These are phyloP conservation scores for Ceratobasidium sp. DNA, from an alignment of 1,284 basidiomycete genomes.

Conservation along the genomic window DNA sequence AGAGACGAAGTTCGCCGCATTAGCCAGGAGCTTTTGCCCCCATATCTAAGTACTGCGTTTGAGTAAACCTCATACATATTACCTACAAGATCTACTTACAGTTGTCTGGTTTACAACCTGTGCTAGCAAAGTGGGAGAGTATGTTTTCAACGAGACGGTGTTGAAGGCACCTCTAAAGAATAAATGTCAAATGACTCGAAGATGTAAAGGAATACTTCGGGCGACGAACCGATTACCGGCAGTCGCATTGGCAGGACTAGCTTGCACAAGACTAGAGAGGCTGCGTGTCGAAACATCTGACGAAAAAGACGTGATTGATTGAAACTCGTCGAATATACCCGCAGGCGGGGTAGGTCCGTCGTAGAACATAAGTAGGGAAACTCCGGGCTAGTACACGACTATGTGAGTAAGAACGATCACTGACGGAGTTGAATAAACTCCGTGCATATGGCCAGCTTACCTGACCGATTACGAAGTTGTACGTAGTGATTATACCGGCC, in stretches of 20 bases:
- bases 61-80: constrained; percentile 16
- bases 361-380: no score
- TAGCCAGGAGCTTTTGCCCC: constrained; percentile 49
- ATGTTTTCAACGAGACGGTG: constrained; percentile 57
- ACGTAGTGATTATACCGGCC: no score
- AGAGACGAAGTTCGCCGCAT: constrained; percentile 54
- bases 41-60: constrained; percentile 49
- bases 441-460: no score
- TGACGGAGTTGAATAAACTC: no score
- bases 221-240: constrained; percentile 54
- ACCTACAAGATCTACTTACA: no score
- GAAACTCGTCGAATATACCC: constrained; percentile 60
- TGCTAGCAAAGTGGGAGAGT: constrained; percentile 54
- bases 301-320: constrained; percentile 53
- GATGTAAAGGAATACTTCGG: no score
- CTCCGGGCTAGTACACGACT: no score
- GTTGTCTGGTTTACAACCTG: constrained; percentile 60
- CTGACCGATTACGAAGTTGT: no score
- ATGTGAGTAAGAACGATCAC: no score
- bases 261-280: constrained; percentile 54
- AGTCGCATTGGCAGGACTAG: constrained; percentile 54
- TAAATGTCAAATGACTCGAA: background rate
- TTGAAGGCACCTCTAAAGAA: constrained; percentile 56
- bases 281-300: constrained; percentile 54
- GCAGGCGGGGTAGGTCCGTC: constrained; percentile 58